A percentile compares a stretch with the other conserved stretches of the same genome.
Evolutionary conservation across 371 early-diverging fungal species (phyloP).

Genomic region (Mucor lusitanicus): DNA sequence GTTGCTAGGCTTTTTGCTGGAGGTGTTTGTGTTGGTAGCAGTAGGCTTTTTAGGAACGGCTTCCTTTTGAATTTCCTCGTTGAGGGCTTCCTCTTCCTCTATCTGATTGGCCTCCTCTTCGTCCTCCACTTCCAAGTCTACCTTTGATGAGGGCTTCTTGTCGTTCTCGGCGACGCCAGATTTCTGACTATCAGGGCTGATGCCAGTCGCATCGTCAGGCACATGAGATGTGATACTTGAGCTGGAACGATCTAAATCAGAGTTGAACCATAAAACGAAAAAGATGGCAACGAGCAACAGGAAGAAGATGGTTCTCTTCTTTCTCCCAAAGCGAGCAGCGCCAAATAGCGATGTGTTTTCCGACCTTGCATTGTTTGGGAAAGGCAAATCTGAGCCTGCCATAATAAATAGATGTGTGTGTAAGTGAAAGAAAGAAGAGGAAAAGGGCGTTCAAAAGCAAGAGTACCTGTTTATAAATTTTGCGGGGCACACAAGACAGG

Average conservation of each 20-base stretch:
- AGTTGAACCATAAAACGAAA: conserved; percentile 25
- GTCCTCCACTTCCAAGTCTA: not conserved
- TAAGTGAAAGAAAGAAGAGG: not conserved
- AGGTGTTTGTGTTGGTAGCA: not conserved
- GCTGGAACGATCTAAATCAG: conserved; percentile 10
- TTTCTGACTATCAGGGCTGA: conserved; percentile 2
- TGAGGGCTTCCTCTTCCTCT: not conserved
- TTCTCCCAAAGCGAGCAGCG: conserved; percentile 15
- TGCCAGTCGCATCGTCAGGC: not conserved
- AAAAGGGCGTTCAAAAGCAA: not conserved
- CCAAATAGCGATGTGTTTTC: conserved; percentile 17
- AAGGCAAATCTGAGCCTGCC: conserved; percentile 27
- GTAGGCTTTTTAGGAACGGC: not conserved
- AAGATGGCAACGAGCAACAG: conserved; percentile 14
- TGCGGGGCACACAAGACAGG: not conserved
- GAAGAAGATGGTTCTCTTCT: conserved; percentile 15
- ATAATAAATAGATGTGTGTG: conserved; percentile 5
- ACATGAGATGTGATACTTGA: not conserved
- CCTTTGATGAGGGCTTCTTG: not conserved
- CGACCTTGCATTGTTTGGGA: conserved; percentile 11
- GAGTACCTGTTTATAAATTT: not conserved
- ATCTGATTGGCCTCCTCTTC: not conserved
- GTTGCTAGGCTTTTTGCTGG: not conserved
- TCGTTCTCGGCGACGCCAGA: not conserved
- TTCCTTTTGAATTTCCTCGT: not conserved